These are phyloP conservation scores for Cichorium intybus DNA, from an alignment of 140 eudicot genomes.

Conservation along the genomic window DNA sequence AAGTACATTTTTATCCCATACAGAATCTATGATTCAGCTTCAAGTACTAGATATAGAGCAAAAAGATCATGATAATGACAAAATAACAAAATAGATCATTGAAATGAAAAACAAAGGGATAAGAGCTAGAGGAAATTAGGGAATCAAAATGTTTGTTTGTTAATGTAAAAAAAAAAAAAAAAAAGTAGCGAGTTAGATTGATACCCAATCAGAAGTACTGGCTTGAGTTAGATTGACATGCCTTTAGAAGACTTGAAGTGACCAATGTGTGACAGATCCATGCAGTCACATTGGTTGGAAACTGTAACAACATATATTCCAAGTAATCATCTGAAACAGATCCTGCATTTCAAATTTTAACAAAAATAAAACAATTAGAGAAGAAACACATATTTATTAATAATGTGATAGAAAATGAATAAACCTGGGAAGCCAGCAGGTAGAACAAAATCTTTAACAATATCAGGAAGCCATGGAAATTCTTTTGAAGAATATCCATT, in stretches of 20 bases:
- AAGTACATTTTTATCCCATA: too few species aligned
- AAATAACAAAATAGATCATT: neutral
- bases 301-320: slow-evolving; percentile 85
- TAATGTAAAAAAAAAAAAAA: neutral
- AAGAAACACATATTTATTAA: slow-evolving; percentile 3
- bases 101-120: neutral
- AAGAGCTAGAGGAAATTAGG: neutral
- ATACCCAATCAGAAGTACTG: slow-evolving; percentile 45
- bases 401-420: neutral
- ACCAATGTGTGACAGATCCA: slow-evolving; percentile 98
- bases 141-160: neutral
- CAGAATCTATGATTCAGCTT: neutral
- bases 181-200: slow-evolving; percentile 1
- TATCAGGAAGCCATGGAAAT: slow-evolving; percentile 78
- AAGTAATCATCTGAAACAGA: slow-evolving; percentile 96
- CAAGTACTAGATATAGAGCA: slow-evolving; percentile 5
- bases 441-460: slow-evolving; percentile 66
- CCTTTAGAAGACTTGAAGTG: slow-evolving; percentile 98
- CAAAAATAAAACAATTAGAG: slow-evolving; percentile 1
- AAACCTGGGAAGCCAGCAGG: slow-evolving; percentile 96
- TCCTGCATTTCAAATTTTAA: slow-evolving; percentile 40
- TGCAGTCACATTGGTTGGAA: slow-evolving; percentile 94
- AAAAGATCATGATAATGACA: slow-evolving; percentile 1
- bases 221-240: slow-evolving; percentile 69
- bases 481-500: slow-evolving; percentile 33